A percentile compares a stretch with the other conserved stretches of the same genome.
These are phyloP conservation scores for Tetraselmis striata DNA, from an alignment of 139 green algal species.

Conservation along the genomic window DNA sequence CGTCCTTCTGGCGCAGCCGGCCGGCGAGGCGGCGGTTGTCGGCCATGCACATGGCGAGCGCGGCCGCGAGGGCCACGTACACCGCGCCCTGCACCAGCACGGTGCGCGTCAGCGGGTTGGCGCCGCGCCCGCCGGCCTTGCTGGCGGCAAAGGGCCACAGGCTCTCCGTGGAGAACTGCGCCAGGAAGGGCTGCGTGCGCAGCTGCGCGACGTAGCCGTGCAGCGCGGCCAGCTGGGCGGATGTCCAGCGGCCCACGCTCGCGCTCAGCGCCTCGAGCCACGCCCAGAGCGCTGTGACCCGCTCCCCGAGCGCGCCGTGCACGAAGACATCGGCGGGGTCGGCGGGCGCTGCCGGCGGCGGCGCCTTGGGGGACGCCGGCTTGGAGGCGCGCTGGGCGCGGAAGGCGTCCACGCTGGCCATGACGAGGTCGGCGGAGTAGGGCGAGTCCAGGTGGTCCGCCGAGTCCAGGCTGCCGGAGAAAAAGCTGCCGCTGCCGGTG, in stretches of 20 bases:
- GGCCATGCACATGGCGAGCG: not conserved
- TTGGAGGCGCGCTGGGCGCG: not conserved
- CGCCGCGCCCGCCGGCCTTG: too few relatives aligned
- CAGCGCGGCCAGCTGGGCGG: not conserved
- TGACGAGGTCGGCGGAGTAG: not conserved
- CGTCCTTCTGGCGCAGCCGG: not conserved
- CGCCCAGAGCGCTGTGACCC: not conserved
- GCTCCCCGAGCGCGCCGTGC: not conserved
- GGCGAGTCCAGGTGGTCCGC: not conserved
- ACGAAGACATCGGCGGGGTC: not conserved
- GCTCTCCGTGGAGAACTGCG: too few relatives aligned
- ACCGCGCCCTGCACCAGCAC: not conserved
- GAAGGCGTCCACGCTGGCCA: not conserved
- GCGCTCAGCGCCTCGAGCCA: not conserved
- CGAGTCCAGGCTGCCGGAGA: not conserved
- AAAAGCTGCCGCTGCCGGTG: not conserved
- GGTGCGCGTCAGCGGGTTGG: not conserved
- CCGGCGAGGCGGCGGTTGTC: not conserved
- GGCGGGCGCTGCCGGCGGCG: too few relatives aligned
- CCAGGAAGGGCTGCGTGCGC: not conserved
- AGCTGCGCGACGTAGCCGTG: not conserved
- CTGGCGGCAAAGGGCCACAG: too few relatives aligned
- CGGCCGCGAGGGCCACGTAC: not conserved
- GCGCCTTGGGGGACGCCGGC: too few relatives aligned
- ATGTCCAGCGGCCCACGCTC: not conserved